Conservation (phyloP, 1,139 yeast genomes). For the Kazachstania sp. region DNA sequence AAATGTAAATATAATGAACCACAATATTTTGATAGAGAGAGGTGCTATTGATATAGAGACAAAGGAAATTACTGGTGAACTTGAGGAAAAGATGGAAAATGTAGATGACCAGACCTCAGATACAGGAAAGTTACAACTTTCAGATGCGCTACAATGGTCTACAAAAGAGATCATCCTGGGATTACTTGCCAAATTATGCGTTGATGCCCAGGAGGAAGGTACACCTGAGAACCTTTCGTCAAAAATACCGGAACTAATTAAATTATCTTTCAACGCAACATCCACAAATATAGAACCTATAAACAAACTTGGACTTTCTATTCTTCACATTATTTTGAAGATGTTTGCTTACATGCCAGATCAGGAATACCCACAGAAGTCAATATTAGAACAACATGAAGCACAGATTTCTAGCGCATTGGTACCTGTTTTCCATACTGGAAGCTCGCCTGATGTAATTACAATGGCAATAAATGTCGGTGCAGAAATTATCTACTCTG, state of each 20-base stretch:
- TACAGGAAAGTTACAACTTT: not conserved
- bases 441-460: slow-evolving; percentile 66
- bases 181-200: slow-evolving; percentile 46
- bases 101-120: slow-evolving; percentile 7
- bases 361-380: slow-evolving; percentile 62
- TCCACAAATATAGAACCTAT: slow-evolving; percentile 59
- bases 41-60: slow-evolving; percentile 17
- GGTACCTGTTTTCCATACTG: slow-evolving; percentile 76
- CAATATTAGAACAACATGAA: slow-evolving; percentile 82
- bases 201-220: slow-evolving; percentile 34
- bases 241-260: slow-evolving; percentile 62
- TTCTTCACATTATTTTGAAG: slow-evolving; percentile 54
- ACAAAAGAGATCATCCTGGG: slow-evolving; percentile 39
- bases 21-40: slow-evolving; percentile 16
- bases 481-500: slow-evolving; percentile 63
- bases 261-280: slow-evolving; percentile 77
- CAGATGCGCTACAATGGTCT: slow-evolving; percentile 22
- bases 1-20: slow-evolving; percentile 19
- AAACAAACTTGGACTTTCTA: slow-evolving; percentile 55
- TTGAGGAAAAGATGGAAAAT: slow-evolving; percentile 36
- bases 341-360: slow-evolving; percentile 48
- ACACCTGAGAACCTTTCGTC: slow-evolving; percentile 39
- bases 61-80: slow-evolving; percentile 33
- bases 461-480: slow-evolving; percentile 72
- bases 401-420: slow-evolving; percentile 90